Evolutionary conservation across 257 asterid species (phyloP).

Genomic region (Nicotiana sylvestris): DNA sequence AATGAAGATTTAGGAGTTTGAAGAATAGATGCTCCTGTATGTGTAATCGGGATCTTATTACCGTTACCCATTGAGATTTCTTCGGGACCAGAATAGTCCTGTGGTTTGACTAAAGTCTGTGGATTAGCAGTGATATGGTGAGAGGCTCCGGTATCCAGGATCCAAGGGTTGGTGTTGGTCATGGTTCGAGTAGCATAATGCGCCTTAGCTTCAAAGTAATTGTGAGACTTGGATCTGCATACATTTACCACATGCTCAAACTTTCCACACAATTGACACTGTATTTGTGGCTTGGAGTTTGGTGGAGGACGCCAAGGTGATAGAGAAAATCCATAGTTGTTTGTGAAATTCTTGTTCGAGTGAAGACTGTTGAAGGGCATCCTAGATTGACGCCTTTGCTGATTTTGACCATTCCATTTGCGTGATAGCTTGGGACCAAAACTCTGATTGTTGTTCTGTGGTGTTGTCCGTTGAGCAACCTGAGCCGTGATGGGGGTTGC

Average conservation of each 20-base stretch:
- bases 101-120: not conserved
- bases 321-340: not conserved
- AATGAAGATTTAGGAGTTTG: not conserved
- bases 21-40: not conserved
- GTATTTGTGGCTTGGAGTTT: not conserved
- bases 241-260: not conserved
- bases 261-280: not conserved
- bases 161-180: not conserved
- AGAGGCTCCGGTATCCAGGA: not conserved
- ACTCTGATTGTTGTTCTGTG: not conserved
- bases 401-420: not conserved
- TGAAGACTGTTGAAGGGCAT: not conserved
- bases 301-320: not conserved
- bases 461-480: not conserved
- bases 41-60: not conserved
- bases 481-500: not conserved
- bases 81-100: not conserved
- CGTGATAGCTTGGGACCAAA: not conserved
- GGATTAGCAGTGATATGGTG: not conserved
- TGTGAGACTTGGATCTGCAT: not conserved
- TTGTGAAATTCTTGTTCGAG: not conserved
- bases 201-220: not conserved
- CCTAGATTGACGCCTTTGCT: too few species aligned
- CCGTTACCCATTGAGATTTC: not conserved
- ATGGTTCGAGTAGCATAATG: not conserved